Percentiles rank a stretch among this genome's conserved stretches.
These are phyloP conservation scores for Pseudomonodictys pantanalensis DNA, from an alignment of 495 filamentous ascomycete species.

Conservation along the genomic window DNA sequence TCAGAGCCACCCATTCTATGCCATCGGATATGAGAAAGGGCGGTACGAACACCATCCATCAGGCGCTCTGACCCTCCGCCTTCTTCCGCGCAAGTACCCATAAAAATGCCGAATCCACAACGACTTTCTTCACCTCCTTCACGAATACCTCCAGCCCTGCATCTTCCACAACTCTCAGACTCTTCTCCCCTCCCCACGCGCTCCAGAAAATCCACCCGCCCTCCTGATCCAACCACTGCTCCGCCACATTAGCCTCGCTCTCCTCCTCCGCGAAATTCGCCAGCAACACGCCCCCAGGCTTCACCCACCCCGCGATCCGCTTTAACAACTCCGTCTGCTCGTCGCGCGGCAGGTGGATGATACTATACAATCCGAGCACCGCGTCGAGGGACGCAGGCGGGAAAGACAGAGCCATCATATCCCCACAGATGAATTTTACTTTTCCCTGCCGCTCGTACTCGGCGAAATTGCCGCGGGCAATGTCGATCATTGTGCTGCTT, in stretches of 20 bases:
- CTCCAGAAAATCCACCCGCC: constrained; percentile 47
- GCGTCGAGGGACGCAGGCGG: constrained; percentile 38
- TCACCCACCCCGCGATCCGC: constrained; percentile 44
- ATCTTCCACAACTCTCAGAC: constrained; percentile 22
- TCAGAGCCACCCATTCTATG: too few relatives aligned
- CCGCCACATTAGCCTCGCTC: constrained; percentile 22
- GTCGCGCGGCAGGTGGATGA: constrained; percentile 47
- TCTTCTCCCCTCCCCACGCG: constrained; percentile 39
- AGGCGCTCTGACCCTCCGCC: too few relatives aligned
- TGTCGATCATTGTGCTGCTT: constrained; percentile 39
- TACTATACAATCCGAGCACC: constrained; percentile 46
- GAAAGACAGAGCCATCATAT: constrained; percentile 47
- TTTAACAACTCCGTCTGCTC: constrained; percentile 43
- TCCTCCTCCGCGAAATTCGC: constrained; percentile 42
- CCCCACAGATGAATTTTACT: constrained; percentile 32
- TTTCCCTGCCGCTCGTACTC: not conserved
- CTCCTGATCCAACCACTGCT: constrained; percentile 37
- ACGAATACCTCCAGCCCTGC: constrained; percentile 26
- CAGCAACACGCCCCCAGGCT: constrained; percentile 42
- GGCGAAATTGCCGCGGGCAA: constrained; percentile 35
- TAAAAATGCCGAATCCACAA: constrained; percentile 23
- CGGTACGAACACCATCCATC: too few relatives aligned
- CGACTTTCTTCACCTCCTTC: constrained; percentile 12
- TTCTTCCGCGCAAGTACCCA: constrained; percentile 30
- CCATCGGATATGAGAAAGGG: too few relatives aligned